Evolutionary conservation across 2,329 filamentous ascomycete genomes (phyloP), one percentile per base, ranked within the genome.

Genomic region (Colletotrichum sp.): DNA sequence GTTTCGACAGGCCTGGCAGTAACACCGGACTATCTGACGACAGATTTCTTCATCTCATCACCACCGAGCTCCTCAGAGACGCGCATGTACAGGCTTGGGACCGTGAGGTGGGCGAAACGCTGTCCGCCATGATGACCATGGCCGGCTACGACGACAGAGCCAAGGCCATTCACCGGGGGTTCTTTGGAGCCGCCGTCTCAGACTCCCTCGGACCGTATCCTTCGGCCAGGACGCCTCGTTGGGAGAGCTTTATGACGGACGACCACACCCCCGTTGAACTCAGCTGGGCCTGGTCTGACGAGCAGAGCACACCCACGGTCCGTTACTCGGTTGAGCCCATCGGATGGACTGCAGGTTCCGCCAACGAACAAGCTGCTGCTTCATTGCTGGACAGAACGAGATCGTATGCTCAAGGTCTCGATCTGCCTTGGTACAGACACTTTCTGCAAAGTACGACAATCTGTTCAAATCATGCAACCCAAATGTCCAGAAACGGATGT

Each of bases 201-300:
- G n/a, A 4, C 6, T 52, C 44, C 2, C 44, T 52, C 44, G 44
- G 44, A 3, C 44, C n/a, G n/a, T 52, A 52, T 52, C 44, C n/a
- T 52, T 22, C n/a, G 44, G 2, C 22, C 13, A 52, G 3, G 0
- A 22, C 44, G 6, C 44, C 44, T 52, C n/a, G 9, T 22, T 84
- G 84, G 84, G 77, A 80, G 71, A 85, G 84, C 74, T 86, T 85
- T 73, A 85, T 86, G 84, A 86, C 84, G 5, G 85, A 86, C 68
- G 81, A 86, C 68, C 70, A 82, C 32, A 82, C 79, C 4, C 85
- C 84, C 0, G 75, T 85, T 8, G 84, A 86, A 71, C 68, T 85
- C 1, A 85, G 83, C 76, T 85, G 84, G 84, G 81, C 81, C 44
- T 86, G 82, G 79, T 36, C 68, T n/a, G 74, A 73, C 4, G 78